phyloP scores from a whole-genome alignment of 352 stramenopile genomes.

The Phytophthora lateralis region DNA sequence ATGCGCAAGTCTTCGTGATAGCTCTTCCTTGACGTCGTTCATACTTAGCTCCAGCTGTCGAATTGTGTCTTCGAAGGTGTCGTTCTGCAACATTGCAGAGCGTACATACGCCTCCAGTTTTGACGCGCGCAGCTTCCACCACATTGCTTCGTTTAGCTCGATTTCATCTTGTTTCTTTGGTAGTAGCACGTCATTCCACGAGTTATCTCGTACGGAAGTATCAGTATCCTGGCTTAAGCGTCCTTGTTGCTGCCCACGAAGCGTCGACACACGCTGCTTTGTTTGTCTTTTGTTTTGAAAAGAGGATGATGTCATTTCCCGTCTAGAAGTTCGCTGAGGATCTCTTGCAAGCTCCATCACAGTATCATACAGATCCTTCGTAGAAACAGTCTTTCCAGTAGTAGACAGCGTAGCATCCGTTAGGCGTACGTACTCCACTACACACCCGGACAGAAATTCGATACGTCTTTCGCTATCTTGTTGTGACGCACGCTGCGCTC shows the following conservation, averaged over 20 bases:
- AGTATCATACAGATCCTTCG: constrained; percentile 44
- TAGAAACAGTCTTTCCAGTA: constrained; percentile 24
- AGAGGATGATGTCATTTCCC: not conserved
- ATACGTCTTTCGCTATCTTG: constrained; percentile 49
- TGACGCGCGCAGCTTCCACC: constrained; percentile 38
- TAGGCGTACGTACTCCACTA: constrained; percentile 45
- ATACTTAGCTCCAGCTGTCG: constrained; percentile 47
- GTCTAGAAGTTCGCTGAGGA: not conserved
- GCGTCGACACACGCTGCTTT: not conserved
- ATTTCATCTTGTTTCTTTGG: not conserved
- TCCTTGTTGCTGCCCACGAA: not conserved
- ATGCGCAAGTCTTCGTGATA: constrained; percentile 39
- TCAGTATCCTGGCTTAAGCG: not conserved
- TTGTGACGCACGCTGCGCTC: constrained; percentile 19
- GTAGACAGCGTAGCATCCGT: constrained; percentile 18
- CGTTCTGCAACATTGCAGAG: constrained; percentile 41
- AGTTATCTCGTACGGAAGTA: constrained; percentile 1
- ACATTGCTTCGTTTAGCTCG: constrained; percentile 12
- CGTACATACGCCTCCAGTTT: constrained; percentile 49
- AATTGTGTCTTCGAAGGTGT: constrained; percentile 56
- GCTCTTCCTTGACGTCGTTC: constrained; percentile 38
- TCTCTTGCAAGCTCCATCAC: constrained; percentile 41
- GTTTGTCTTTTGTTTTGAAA: constrained; percentile 1
- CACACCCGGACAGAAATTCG: constrained; percentile 47
- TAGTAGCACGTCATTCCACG: not conserved